A percentile compares a stretch with the other conserved stretches of the same genome.
These are phyloP conservation scores for Phlebiopsis gigantea DNA, from an alignment of 768 basidiomycete species.

Conservation along the genomic window DNA sequence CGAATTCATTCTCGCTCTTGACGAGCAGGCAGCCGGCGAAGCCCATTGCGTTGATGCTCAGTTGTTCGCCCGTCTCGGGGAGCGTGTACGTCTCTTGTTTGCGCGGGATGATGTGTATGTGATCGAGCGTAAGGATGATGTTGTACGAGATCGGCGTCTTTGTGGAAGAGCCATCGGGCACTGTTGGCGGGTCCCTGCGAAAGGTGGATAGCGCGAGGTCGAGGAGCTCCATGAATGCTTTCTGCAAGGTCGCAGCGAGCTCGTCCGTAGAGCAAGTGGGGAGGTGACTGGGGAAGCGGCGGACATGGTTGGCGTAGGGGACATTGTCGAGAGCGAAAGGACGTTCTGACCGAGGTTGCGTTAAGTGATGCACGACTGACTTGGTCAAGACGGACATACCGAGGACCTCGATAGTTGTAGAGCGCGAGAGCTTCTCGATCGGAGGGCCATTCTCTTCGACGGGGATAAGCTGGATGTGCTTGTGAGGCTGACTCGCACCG, in stretches of 20 bases:
- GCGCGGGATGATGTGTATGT: slow-evolving; percentile 85
- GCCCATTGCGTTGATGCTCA: slow-evolving; percentile 83
- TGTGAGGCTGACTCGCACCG: slow-evolving; percentile 87
- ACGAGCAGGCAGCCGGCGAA: slow-evolving; percentile 89
- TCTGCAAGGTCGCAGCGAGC: slow-evolving; percentile 47
- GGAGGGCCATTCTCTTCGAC: slow-evolving; percentile 63
- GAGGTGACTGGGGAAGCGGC: slow-evolving; percentile 48
- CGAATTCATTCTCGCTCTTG: slow-evolving; percentile 73
- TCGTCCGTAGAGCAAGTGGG: slow-evolving; percentile 32
- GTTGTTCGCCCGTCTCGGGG: slow-evolving; percentile 42
- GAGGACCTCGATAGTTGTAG: slow-evolving; percentile 50
- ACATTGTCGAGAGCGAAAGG: slow-evolving; percentile 65
- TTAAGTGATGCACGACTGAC: neutral
- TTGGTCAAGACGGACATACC: slow-evolving; percentile 30
- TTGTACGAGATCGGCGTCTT: slow-evolving; percentile 56
- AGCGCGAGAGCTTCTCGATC: slow-evolving; percentile 63
- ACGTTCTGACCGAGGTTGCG: slow-evolving; percentile 40
- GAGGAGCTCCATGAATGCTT: slow-evolving; percentile 65
- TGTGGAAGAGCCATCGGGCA: neutral
- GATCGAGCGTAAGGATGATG: slow-evolving; percentile 72
- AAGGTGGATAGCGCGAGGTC: slow-evolving; percentile 74
- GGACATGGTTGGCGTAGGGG: slow-evolving; percentile 79
- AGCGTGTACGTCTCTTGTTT: slow-evolving; percentile 54
- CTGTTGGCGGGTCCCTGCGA: slow-evolving; percentile 49
- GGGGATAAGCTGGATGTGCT: slow-evolving; percentile 86